Evolutionary conservation across 2,329 filamentous ascomycete species (phyloP).

Genomic region (Rhinocladiella similis): DNA sequence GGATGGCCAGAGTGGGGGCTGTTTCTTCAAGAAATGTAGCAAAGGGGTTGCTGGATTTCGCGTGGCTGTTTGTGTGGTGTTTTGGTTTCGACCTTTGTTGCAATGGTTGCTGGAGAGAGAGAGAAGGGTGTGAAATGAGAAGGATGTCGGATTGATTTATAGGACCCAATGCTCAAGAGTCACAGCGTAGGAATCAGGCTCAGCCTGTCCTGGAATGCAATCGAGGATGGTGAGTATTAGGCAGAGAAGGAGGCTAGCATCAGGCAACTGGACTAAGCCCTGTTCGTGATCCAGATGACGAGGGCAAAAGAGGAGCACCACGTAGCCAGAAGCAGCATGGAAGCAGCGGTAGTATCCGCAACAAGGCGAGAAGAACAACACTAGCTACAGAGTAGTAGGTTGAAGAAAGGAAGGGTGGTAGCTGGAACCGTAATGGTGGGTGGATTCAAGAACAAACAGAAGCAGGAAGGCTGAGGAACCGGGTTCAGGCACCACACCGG

Average conservation of each 20-base stretch:
- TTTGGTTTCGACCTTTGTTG: not conserved
- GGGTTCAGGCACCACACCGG: not conserved
- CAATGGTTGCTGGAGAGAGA: not conserved
- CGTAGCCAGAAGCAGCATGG: conserved; percentile 4
- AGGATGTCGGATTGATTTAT: conserved; percentile 14
- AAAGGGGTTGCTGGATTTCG: conserved; percentile 17
- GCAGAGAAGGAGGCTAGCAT: conserved; percentile 22
- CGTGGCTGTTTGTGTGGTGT: conserved; percentile 10
- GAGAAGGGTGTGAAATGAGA: conserved; percentile 1
- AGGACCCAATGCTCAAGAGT: conserved; percentile 14
- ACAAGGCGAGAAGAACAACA: conserved; percentile 5
- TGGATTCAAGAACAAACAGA: not conserved
- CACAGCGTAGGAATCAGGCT: conserved; percentile 17
- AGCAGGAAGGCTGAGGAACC: not conserved
- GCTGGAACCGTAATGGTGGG: conserved; percentile 4
- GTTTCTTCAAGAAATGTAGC: conserved; percentile 15
- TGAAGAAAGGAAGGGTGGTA: conserved; percentile 4
- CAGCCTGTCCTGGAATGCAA: not conserved
- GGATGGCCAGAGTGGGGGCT: conserved; percentile 22
- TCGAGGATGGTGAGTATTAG: conserved; percentile 21
- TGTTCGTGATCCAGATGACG: conserved; percentile 20
- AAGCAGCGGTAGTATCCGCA: conserved; percentile 17
- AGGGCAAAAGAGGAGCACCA: conserved; percentile 6
- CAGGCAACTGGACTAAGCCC: conserved; percentile 23
- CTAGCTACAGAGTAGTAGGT: not conserved